phyloP scores from a whole-genome alignment of 129 eudicot genomes.

The Pseudognaphalium luteoalbum region DNA sequence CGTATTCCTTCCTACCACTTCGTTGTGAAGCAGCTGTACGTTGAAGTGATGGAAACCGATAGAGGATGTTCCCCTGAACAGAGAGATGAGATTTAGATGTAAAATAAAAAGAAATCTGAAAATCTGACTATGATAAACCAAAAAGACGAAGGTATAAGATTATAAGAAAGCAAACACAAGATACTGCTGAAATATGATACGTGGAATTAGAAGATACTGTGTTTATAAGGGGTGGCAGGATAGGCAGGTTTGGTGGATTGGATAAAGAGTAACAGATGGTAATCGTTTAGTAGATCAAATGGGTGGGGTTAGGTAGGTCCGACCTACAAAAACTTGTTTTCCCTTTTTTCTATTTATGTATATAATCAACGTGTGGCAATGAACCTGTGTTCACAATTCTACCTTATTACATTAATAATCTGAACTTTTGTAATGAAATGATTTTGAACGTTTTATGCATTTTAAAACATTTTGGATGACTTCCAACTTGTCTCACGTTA shows the following conservation, averaged over 20 bases:
- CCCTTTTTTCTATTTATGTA: no score
- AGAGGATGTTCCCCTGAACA: conserved; percentile 86
- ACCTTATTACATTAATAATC: background rate
- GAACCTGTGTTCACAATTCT: background rate
- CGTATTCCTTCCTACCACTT: conserved; percentile 71
- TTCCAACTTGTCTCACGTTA: background rate
- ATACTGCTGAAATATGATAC: background rate
- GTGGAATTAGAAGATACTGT: background rate
- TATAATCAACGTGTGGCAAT: background rate
- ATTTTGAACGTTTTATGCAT: conserved; percentile 4
- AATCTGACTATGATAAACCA: background rate
- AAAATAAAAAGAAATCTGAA: background rate
- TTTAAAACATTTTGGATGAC: background rate
- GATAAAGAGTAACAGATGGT: background rate
- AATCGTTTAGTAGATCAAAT: background rate
- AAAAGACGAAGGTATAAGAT: background rate
- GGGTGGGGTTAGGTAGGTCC: conserved; percentile 2
- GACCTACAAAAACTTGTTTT: background rate
- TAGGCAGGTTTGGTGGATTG: background rate
- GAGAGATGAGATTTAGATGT: background rate
- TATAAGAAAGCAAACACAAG: background rate
- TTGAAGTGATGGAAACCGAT: conserved; percentile 92
- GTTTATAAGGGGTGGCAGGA: background rate
- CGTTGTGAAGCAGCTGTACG: conserved; percentile 76
- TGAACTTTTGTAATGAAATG: background rate